Evolutionary conservation across 768 basidiomycete genomes (phyloP).

Genomic region (Psilocybe cubensis): DNA sequence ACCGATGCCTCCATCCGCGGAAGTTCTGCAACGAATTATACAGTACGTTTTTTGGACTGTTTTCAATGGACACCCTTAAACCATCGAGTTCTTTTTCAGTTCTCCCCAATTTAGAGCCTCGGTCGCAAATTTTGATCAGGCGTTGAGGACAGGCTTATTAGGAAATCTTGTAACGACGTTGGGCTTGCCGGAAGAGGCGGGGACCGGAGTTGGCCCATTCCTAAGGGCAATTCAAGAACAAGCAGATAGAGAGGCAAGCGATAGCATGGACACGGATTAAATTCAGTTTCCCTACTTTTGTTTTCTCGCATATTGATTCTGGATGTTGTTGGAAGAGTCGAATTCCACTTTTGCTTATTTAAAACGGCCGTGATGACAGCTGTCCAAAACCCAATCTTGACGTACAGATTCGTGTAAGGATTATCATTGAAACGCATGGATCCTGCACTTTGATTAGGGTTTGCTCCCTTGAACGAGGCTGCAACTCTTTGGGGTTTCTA

Average conservation of each 20-base stretch:
- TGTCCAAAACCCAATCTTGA: constrained; percentile 7
- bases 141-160: constrained; percentile 79
- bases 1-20: constrained; percentile 66
- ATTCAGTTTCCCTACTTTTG: background rate
- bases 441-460: background rate
- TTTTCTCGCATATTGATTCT: background rate
- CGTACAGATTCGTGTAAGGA: background rate
- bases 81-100: constrained; percentile 28
- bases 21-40: constrained; percentile 75
- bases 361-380: background rate
- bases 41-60: constrained; percentile 34
- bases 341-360: background rate
- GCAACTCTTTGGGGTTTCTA: background rate
- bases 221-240: constrained; percentile 81
- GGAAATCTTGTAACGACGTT: constrained; percentile 76
- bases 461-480: constrained; percentile 20
- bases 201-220: constrained; percentile 76
- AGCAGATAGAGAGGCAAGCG: constrained; percentile 55
- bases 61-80: background rate
- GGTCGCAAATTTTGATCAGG: constrained; percentile 82
- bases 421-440: background rate
- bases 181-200: constrained; percentile 86
- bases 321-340: background rate
- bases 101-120: constrained; percentile 85
- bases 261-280: constrained; percentile 74